A percentile compares a stretch with the other conserved stretches of the same genome.
These are phyloP conservation scores for Entomortierella lignicola DNA, from an alignment of 192 early-diverging fungal genomes.

Conservation along the genomic window DNA sequence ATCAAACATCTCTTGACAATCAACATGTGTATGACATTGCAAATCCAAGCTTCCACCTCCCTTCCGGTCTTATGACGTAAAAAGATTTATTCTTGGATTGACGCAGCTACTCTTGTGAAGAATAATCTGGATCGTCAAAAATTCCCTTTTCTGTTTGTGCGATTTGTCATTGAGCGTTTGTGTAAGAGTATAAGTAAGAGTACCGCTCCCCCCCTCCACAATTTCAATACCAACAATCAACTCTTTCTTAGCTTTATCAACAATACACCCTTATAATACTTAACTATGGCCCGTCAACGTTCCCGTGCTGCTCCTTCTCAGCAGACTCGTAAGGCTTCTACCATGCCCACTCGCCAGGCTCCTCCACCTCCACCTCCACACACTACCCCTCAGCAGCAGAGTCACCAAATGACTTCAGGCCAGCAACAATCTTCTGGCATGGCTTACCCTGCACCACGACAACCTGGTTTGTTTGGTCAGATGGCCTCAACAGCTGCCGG, in stretches of 20 bases:
- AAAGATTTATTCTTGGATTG: no score
- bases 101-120: no score
- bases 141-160: no score
- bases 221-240: conserved; percentile 1
- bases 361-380: conserved; percentile 63
- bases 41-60: no score
- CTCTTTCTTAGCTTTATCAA: not conserved
- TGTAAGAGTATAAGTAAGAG: no score
- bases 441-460: conserved; percentile 69
- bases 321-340: conserved; percentile 64
- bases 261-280: conserved; percentile 17
- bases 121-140: no score
- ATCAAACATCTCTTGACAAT: not conserved
- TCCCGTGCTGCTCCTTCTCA: conserved; percentile 57
- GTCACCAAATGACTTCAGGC: conserved; percentile 46
- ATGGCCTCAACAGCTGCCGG: conserved; percentile 92
- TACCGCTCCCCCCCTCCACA: not conserved
- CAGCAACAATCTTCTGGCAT: conserved; percentile 61
- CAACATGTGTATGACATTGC: no score
- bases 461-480: conserved; percentile 82
- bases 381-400: conserved; percentile 13
- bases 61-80: no score
- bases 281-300: conserved; percentile 56
- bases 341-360: conserved; percentile 72
- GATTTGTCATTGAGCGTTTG: no score